Base-by-base conservation (phyloP, 768 basidiomycete genomes). In the Tricholoma matsutake region DNA sequence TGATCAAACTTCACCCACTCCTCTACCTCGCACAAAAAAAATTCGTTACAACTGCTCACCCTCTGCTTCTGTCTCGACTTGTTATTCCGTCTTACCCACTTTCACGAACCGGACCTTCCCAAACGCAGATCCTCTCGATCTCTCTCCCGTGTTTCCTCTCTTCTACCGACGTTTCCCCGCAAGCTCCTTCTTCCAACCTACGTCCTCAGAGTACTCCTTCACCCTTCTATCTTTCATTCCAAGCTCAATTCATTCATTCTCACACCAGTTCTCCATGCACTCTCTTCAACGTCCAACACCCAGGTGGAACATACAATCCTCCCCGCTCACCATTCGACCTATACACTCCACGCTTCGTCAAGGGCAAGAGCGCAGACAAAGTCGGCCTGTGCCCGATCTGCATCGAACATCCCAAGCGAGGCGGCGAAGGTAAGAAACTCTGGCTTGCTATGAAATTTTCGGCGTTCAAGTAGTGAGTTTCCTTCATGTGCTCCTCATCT, bases 381-480 rank as follows among this genome's bases (percentile, higher is more conserved):
- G 81, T 86, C 0, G 92, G 91, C 2, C 69, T 92, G 35, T 94
- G 92, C 65, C 92, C 92, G 0, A 82, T 93, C 54, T 94, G 92
- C 66, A 70, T 84, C 43, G 91, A 92, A 71, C 71, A 77, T 37
- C 69, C 67, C 3, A 75, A 73, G 20, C 81, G 91, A 8, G 89
- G 89, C 1, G 91, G 91, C 0, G 82, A 81, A 58, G 83, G 82
- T 2, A 84, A 82, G 65, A 78, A 80, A 39, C 62, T 87, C 28
- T 93, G 92, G 91, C 72, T 91, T 34, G 83, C 85, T 2, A 91
- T 86, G 83, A 92, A 92, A 65, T 86, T 88, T 67, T 89, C 87
- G 13, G 91, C 91, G 18, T 92, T 86, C 77, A 92, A 92, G 90
- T 91, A 77, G 88, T 87, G 61, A 14, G 82, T 79, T 29, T 16